These are phyloP conservation scores for Cryptosporidium xiaoi DNA, from an alignment of 169 alveolate genomes.

Conservation along the genomic window DNA sequence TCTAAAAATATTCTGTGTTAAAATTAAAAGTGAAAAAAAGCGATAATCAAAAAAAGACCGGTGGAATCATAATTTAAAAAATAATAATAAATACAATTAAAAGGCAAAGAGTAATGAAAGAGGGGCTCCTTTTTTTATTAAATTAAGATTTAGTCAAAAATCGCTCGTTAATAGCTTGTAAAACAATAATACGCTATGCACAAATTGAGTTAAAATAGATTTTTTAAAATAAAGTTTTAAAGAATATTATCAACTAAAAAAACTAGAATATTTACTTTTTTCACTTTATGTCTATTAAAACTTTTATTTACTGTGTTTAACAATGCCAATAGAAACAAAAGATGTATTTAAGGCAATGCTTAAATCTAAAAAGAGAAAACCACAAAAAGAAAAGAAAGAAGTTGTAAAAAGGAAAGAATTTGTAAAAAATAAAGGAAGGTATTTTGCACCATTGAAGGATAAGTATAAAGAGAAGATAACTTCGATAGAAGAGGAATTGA, in stretches of 20 bases:
- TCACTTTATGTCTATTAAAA: too few relatives aligned
- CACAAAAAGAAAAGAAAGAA: slow-evolving; percentile 36
- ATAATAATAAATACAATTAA: not conserved
- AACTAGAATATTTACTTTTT: too few relatives aligned
- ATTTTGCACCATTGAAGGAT: slow-evolving; percentile 21
- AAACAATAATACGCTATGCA: too few relatives aligned
- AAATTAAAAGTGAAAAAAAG: not conserved
- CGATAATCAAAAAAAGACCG: not conserved
- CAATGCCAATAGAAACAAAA: slow-evolving; percentile 65
- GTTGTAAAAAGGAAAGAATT: slow-evolving; percentile 8
- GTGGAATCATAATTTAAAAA: not conserved
- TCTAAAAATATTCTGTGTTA: not conserved
- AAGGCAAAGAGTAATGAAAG: too few relatives aligned
- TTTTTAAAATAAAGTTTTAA: too few relatives aligned
- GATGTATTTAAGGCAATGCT: slow-evolving; percentile 61
- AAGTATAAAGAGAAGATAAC: slow-evolving; percentile 3
- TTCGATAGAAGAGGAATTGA: slow-evolving; percentile 15
- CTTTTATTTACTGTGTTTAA: not conserved
- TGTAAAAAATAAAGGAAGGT: slow-evolving; percentile 41
- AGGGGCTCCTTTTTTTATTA: too few relatives aligned
- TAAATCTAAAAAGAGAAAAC: slow-evolving; percentile 49
- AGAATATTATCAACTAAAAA: too few relatives aligned
- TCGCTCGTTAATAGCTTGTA: too few relatives aligned
- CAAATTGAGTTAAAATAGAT: too few relatives aligned
- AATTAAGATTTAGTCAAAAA: too few relatives aligned